Conservation (phyloP, 2,329 filamentous ascomycete species). For the Colletotrichum neosansevieriae region DNA sequence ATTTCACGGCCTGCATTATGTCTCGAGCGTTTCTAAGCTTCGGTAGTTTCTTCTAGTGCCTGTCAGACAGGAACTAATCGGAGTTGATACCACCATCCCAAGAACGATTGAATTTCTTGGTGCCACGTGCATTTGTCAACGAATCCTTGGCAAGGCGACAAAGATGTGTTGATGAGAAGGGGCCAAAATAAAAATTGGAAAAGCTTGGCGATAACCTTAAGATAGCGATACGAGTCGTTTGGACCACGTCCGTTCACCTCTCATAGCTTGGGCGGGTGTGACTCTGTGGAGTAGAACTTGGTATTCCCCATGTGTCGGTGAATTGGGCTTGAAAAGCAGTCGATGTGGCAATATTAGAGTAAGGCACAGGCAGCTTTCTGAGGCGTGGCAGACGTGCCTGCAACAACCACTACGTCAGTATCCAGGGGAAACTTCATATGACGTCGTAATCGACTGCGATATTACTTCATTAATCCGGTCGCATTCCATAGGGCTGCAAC, state of each 20-base stretch:
- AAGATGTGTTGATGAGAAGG: no score
- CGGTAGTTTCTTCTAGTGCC: neutral
- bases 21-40: slow-evolving; percentile 1
- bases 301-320: no score
- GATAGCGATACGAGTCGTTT: no score
- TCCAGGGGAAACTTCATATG: neutral
- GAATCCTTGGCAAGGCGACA: neutral
- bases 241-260: no score
- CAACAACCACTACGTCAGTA: neutral
- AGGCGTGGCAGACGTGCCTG: neutral
- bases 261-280: no score
- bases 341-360: neutral
- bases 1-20: neutral
- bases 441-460: neutral
- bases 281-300: no score
- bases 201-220: no score
- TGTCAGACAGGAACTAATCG: neutral
- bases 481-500: neutral
- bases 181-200: no score
- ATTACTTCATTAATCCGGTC: neutral
- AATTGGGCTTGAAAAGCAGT: no score
- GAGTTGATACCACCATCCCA: neutral
- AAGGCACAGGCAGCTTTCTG: neutral
- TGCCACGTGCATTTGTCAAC: neutral
- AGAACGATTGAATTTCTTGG: no score